phyloP scores from a whole-genome alignment of 148 eudicot species.

The Chenopodium album region DNA sequence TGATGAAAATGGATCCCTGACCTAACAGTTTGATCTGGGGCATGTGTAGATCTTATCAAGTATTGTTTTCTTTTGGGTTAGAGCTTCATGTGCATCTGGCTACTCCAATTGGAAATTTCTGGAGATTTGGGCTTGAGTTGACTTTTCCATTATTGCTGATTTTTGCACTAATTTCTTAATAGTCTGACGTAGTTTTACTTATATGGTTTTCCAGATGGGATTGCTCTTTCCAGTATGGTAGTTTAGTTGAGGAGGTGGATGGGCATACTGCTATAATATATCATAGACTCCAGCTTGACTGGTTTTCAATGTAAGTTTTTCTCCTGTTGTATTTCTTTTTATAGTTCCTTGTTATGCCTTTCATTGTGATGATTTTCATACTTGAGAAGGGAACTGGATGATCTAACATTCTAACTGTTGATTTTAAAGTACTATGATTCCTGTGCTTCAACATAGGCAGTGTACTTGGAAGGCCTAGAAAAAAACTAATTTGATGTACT shows the following conservation, averaged over 20 bases:
- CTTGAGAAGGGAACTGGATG: neutral
- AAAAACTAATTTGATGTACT: neutral
- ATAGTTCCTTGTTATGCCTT: neutral
- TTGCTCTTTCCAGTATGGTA: conserved; percentile 90
- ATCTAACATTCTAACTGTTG: neutral
- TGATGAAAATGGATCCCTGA: neutral
- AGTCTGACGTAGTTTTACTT: conserved; percentile 17
- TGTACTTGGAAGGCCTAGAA: neutral
- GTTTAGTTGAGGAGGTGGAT: conserved; percentile 98
- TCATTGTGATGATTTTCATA: neutral
- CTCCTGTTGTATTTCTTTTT: conserved; percentile 19
- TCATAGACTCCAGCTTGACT: conserved; percentile 89
- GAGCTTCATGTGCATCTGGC: conserved; percentile 6
- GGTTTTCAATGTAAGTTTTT: conserved; percentile 82
- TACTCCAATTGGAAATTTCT: neutral
- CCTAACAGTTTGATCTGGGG: neutral
- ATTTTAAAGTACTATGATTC: too few relatives aligned
- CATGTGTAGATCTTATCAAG: neutral
- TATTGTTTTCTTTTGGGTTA: neutral
- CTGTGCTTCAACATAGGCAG: neutral
- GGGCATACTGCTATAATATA: conserved; percentile 97
- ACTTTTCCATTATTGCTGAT: neutral
- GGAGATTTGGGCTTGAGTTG: neutral
- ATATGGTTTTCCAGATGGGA: conserved; percentile 74
- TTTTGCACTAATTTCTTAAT: neutral